Evolutionary conservation across 129 eudicot species (phyloP), one percentile per base, ranked within the genome.

Genomic region (Apium graveolens): DNA sequence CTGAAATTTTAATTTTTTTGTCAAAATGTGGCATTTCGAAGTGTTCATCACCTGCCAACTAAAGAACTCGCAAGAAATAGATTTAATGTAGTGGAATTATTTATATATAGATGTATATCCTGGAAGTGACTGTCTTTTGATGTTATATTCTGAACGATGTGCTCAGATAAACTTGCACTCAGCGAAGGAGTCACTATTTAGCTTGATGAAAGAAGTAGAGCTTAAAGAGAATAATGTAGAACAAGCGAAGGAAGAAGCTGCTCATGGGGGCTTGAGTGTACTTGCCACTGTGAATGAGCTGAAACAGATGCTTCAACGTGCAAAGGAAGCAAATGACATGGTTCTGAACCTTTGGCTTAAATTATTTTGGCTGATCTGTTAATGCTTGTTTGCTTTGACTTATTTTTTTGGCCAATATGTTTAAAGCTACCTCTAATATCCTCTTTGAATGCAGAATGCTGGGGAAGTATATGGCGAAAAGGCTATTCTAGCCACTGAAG

Each of bases 401-500:
- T n/a, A 46, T 70, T 32, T 5, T 44, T 44, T 44, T 44, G 48
- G 48, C 48, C 48, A 3, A 11, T 11, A 73, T 10, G n/a, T 32
- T 43, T 45, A 31, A 51, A 43, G 18, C 32, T 63, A 37, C 14
- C 66, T 57, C 39, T 80, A 11, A 55, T 66, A 3, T 78, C 31
- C 1, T 13, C 76, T 10, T 18, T 81, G 41, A 51, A 20, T 85
- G 81, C 87, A 95, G 98, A 97, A 92, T 87, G 86, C 98, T 77
- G 98, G 98, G 46, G 98, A 95, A 75, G 96, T 95, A 39, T 83
- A 87, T 73, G 98, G 94, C 29, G 98, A 95, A 82, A 95, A 86
- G 84, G 90, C 98, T 21, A 89, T 95, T 55, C 74, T 95, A 16
- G 86, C 89, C 20, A 90, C 98, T 3, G 98, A 95, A 74, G 84